Evolutionary conservation across 371 early-diverging fungal species (phyloP), one percentile per base, ranked within the genome.

Genomic region (Mortierella sp.): DNA sequence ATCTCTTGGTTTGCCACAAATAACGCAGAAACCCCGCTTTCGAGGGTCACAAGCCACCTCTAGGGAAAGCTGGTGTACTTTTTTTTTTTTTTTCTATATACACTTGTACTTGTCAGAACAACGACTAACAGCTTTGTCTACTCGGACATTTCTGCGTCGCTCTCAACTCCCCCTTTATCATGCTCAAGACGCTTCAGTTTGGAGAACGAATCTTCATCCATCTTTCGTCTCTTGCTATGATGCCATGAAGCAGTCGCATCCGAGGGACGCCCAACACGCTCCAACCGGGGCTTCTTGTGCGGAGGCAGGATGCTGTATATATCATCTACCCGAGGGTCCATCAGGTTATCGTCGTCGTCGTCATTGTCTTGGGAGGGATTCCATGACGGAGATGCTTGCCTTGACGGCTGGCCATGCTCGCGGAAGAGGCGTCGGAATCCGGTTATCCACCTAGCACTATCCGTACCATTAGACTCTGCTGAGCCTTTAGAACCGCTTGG

Each of bases 231-330:
- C 19, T 79, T 79, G 59, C 61, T 72, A 44, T 79, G 79, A 43
- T 79, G 79, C 70, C 73, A 69, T 7, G 73, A 69, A 5, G 79
- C 79, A 11, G 58, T 50, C 2, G 66, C 64, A 63, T 79, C 79
- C 12, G 79, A 72, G 7, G 79, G 79, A 0, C 79, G 69, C 0
- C 79, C 79, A 16, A 46, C 60, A 21, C 79, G 66, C 26, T 79
- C 79, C 30, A 79, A 60, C 28, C 79, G 64, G 3, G 79, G 64
- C 57, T 79, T 79, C 61, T 79, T 79, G 59, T 46, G 23, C 1
- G 79, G 79, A 12, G 79, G 79, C 14, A 64, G 61, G 18, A 72
- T 72, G n/a, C 70, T 69, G 61, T 79, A 79, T n/a, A 79, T 79
- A 45, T 79, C 79, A 23, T 79, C 79, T 23, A 69, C 68, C 25